These are phyloP conservation scores for Amphibolis antarctica DNA, from an alignment of 106 monocot species.

Conservation along the genomic window DNA sequence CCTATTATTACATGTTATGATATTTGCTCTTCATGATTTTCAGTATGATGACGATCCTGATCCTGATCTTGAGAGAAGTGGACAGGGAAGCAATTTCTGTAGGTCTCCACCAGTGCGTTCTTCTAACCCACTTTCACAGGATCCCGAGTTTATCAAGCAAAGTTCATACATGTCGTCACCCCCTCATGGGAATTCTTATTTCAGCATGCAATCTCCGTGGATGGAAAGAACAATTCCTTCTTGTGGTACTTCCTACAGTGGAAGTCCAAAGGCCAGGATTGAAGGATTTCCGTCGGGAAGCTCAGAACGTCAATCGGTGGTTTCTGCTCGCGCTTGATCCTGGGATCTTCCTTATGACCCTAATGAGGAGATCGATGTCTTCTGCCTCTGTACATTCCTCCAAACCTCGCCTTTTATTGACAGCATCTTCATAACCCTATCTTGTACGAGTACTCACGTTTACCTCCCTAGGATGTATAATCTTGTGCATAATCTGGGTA, in stretches of 20 bases:
- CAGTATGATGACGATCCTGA: conserved; percentile 58
- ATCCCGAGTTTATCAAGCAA: conserved; percentile 45
- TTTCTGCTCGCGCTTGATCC: conserved; percentile 26
- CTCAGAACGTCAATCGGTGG: conserved; percentile 19
- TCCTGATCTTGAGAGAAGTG: conserved; percentile 23
- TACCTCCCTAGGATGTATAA: too few species aligned
- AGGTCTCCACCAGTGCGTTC: conserved; percentile 76
- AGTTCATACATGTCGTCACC: conserved; percentile 6
- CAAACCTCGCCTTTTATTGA: not conserved
- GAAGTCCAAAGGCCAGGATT: conserved; percentile 35
- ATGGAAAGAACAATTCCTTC: conserved; percentile 19
- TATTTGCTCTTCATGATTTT: too few species aligned
- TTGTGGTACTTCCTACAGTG: conserved; percentile 21
- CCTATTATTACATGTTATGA: too few species aligned
- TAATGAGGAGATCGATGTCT: not conserved
- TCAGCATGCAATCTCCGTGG: not conserved
- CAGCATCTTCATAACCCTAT: too few species aligned
- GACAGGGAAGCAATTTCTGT: conserved; percentile 33
- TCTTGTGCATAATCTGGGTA: too few species aligned
- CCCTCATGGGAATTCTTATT: not conserved
- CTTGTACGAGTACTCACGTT: too few species aligned
- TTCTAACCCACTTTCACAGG: conserved; percentile 51
- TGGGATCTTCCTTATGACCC: conserved; percentile 3
- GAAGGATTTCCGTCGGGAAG: conserved; percentile 43
- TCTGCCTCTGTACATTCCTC: not conserved